Conservation (phyloP, 306 rosid species). For the Trichosanthes cucumerina region DNA sequence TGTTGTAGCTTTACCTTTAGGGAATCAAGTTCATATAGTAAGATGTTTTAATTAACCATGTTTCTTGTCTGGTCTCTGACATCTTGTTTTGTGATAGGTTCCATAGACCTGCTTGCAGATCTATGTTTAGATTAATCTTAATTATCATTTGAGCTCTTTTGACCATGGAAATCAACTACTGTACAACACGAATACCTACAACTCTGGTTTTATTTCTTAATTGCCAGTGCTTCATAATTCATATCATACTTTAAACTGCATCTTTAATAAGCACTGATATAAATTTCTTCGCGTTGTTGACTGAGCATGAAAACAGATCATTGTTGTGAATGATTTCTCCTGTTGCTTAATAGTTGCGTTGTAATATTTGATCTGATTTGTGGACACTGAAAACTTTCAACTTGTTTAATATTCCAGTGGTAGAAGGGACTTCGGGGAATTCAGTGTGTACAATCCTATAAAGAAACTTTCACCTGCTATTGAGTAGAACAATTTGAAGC, state of each 20-base stretch:
- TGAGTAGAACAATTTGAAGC: not conserved
- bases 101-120: not conserved
- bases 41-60: not conserved
- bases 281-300: not conserved
- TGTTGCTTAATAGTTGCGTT: not conserved
- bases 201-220: not conserved
- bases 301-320: too few relatives aligned
- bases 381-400: not conserved
- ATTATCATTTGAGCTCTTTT: not conserved
- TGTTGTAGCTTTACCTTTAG: not conserved
- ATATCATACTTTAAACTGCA: not conserved
- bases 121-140: not conserved
- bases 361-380: not conserved
- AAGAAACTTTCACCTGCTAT: conserved; percentile 17
- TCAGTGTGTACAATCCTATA: conserved; percentile 65
- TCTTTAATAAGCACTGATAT: not conserved
- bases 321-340: not conserved
- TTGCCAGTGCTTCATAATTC: too few relatives aligned
- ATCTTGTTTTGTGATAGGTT: not conserved
- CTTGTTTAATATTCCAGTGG: conserved; percentile 51
- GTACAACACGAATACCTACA: not conserved
- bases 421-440: conserved; percentile 77
- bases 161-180: not conserved
- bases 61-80: not conserved
- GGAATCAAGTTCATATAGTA: not conserved